Conservation (phyloP, 345 rosid genomes). For the Aegle marmelos region DNA sequence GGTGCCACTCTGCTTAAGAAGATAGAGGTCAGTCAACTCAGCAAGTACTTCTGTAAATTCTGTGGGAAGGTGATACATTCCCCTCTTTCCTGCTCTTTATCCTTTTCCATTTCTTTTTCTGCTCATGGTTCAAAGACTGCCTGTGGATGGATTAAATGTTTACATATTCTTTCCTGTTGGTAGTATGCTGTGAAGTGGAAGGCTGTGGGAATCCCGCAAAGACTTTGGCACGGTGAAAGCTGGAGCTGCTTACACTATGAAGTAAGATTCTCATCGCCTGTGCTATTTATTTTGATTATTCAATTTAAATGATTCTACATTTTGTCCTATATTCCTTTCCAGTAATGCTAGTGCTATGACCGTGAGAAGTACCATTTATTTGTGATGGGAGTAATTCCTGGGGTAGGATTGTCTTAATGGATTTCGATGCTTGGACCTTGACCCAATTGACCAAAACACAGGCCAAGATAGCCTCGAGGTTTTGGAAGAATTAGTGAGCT, state of each 20-base stretch:
- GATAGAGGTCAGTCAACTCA: constrained; percentile 76
- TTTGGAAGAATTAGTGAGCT: constrained; percentile 34
- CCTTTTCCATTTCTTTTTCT: background rate
- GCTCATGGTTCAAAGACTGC: background rate
- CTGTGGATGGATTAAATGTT: background rate
- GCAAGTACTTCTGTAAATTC: constrained; percentile 78
- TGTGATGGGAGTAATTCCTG: background rate
- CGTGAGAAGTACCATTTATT: constrained; percentile 47
- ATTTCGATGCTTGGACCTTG: constrained; percentile 12
- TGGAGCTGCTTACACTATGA: constrained; percentile 67
- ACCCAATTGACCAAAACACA: constrained; percentile 91
- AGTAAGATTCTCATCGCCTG: constrained; percentile 22
- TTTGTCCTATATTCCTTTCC: background rate
- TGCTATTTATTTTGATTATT: background rate
- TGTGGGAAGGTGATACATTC: constrained; percentile 54
- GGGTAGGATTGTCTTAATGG: background rate
- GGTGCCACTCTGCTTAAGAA: constrained; percentile 84
- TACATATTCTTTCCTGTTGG: background rate
- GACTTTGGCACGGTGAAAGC: constrained; percentile 64
- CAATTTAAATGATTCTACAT: background rate
- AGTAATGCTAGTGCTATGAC: constrained; percentile 76
- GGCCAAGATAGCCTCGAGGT: constrained; percentile 46
- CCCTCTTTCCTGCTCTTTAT: no score
- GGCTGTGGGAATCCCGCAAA: constrained; percentile 68
- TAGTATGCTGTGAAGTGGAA: constrained; percentile 62